These are phyloP conservation scores for Biscutella laevigata DNA, from an alignment of 441 rosid genomes.

Conservation along the genomic window DNA sequence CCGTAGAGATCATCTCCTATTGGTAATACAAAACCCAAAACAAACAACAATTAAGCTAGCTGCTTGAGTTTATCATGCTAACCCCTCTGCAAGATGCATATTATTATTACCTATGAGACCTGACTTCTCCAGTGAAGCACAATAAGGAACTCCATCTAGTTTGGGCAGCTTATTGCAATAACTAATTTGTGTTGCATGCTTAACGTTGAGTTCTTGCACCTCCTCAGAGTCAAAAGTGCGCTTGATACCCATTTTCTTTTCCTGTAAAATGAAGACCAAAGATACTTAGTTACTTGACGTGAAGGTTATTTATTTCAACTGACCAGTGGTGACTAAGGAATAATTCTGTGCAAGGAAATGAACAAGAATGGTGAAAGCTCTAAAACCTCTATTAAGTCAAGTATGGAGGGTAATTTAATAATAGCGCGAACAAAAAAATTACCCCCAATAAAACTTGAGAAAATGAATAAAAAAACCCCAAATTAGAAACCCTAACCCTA, in stretches of 20 bases:
- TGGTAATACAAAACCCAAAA: slow-evolving; percentile 12
- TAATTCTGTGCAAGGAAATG: too few relatives aligned
- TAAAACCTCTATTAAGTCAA: neutral
- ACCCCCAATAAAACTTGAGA: slow-evolving; percentile 23
- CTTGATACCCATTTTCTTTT: slow-evolving; percentile 42
- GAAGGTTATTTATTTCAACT: neutral
- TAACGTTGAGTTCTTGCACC: slow-evolving; percentile 36
- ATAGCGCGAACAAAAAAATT: neutral
- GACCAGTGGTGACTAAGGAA: too few relatives aligned
- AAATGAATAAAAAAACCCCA: slow-evolving; percentile 21
- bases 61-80: slow-evolving; percentile 13
- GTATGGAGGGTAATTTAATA: neutral
- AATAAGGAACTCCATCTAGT: slow-evolving; percentile 29
- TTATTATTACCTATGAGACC: slow-evolving; percentile 34
- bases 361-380: neutral
- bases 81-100: neutral
- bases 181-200: slow-evolving; percentile 43
- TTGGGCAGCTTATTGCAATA: slow-evolving; percentile 30
- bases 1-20: slow-evolving; percentile 35
- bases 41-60: neutral
- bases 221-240: slow-evolving; percentile 49
- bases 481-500: slow-evolving; percentile 62
- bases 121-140: slow-evolving; percentile 19
- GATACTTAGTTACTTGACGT: slow-evolving; percentile 3
- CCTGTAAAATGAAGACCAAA: slow-evolving; percentile 23